Percentiles rank a stretch among this genome's conserved stretches.
phyloP scores from a whole-genome alignment of 1,284 basidiomycete genomes.

The Malassezia yamatoensis region DNA sequence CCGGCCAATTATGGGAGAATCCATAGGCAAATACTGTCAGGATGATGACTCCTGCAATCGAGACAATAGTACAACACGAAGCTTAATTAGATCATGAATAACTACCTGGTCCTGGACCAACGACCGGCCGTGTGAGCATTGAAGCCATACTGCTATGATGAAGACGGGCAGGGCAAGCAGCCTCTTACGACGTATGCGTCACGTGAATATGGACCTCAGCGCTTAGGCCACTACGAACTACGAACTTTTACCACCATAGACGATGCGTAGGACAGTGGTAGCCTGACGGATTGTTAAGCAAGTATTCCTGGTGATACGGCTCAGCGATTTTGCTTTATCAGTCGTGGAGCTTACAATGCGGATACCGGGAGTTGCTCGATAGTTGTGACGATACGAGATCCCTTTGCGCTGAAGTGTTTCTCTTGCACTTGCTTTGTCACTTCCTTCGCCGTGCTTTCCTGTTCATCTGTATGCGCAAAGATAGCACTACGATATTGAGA shows the following conservation, averaged over 20 bases:
- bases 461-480: conserved; percentile 69
- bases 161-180: not conserved
- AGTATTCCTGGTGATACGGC: conserved; percentile 43
- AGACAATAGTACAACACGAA: conserved; percentile 53
- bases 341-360: conserved; percentile 20
- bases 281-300: conserved; percentile 37
- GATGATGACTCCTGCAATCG: conserved; percentile 53
- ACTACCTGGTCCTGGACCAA: conserved; percentile 32
- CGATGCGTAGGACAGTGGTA: conserved; percentile 38
- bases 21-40: conserved; percentile 48
- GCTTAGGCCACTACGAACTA: not conserved
- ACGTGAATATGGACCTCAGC: not conserved
- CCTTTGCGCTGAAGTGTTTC: conserved; percentile 61
- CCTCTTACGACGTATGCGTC: not conserved
- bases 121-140: conserved; percentile 28
- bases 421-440: conserved; percentile 76
- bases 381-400: conserved; percentile 64
- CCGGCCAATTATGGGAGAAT: conserved; percentile 48
- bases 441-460: conserved; percentile 62
- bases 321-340: conserved; percentile 27
- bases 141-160: not conserved
- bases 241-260: conserved; percentile 21
- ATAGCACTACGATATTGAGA: conserved; percentile 80
- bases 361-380: conserved; percentile 24
- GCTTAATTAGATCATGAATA: conserved; percentile 39